Base-by-base conservation (phyloP, 2,329 filamentous ascomycete species). In the Neonectria ditissima region DNA sequence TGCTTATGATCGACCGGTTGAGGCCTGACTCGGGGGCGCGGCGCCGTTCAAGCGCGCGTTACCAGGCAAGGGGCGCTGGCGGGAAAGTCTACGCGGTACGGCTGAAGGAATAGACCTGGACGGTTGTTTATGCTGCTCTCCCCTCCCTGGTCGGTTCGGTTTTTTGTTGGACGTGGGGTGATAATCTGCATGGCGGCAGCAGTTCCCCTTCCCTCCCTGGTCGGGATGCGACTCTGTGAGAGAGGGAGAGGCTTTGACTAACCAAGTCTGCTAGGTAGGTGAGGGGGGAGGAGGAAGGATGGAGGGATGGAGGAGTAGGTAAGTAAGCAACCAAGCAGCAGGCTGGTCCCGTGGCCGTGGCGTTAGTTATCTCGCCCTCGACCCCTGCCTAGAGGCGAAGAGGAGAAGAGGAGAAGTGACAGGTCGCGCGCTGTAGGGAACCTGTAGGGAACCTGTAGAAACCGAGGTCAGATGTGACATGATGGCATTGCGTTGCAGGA, bases 141-240 rank as follows among this genome's bases (percentile, higher is more conserved):
- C n/a, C n/a, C n/a, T n/a, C n/a, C n/a, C n/a, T n/a, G n/a, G n/a
- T n/a, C n/a, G 4, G 43, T 16, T 34, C n/a, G n/a, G n/a, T n/a
- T n/a, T n/a, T n/a, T n/a, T n/a, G n/a, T 28, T 47, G 24, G 22
- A 47, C 24, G 43, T 45, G 20, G 43, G 43, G 43, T 62, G 67
- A 24, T 41, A 59, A 59, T 26, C 48, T 45, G 58, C 50, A 44
- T 45, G 44, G 3, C 41, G 34, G 48, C 32, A 20, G 30, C 48
- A 55, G 60, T 62, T n/a, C n/a, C n/a, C n/a, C n/a, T n/a, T n/a
- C n/a, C n/a, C n/a, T n/a, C 62, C 54, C 59, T 55, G 68, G 58
- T 58, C 62, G 59, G 62, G 43, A 66, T 56, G 32, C 59, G 45
- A 68, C 54, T 37, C 57, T 60, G 63, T 18, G 26, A 52, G 37